These are phyloP conservation scores for Spirogloea muscicola DNA, from an alignment of 139 green algal genomes.

Conservation along the genomic window DNA sequence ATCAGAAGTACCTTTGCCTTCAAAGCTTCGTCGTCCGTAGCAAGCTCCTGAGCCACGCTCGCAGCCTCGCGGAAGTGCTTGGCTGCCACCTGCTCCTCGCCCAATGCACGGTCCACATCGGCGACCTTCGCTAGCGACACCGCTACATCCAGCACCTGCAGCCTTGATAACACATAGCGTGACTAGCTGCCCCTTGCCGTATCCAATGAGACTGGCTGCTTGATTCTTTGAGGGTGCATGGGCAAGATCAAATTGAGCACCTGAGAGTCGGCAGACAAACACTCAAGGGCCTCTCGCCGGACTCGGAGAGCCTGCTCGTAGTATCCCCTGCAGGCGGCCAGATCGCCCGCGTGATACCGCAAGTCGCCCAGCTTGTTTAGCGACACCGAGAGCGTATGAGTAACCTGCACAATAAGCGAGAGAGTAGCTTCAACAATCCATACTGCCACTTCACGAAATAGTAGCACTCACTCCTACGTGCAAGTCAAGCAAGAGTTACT, in stretches of 20 bases:
- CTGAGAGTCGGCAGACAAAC: too few species aligned
- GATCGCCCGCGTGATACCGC: constrained; percentile 14
- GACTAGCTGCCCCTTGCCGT: too few species aligned
- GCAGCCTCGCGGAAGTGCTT: constrained; percentile 6
- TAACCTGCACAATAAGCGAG: constrained; percentile 24
- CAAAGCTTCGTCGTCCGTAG: too few species aligned
- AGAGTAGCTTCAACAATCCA: not conserved
- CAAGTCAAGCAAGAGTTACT: too few species aligned
- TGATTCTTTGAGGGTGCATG: too few species aligned
- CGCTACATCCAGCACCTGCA: constrained; percentile 49
- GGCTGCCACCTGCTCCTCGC: constrained; percentile 3
- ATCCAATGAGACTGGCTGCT: too few species aligned
- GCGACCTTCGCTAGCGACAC: constrained; percentile 50
- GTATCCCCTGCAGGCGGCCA: constrained; percentile 24
- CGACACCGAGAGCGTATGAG: constrained; percentile 49
- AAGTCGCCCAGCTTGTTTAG: constrained; percentile 54
- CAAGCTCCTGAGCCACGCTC: too few species aligned
- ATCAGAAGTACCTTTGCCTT: too few species aligned
- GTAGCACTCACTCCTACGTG: too few species aligned
- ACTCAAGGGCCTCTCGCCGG: constrained; percentile 8
- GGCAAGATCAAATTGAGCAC: too few species aligned
- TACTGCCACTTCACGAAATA: too few species aligned
- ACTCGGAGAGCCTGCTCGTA: constrained; percentile 47
- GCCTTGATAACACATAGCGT: too few species aligned
- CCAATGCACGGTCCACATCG: constrained; percentile 35